These are phyloP conservation scores for Pezicula neosporulosa DNA, from an alignment of 2,329 filamentous ascomycete species.

Conservation along the genomic window DNA sequence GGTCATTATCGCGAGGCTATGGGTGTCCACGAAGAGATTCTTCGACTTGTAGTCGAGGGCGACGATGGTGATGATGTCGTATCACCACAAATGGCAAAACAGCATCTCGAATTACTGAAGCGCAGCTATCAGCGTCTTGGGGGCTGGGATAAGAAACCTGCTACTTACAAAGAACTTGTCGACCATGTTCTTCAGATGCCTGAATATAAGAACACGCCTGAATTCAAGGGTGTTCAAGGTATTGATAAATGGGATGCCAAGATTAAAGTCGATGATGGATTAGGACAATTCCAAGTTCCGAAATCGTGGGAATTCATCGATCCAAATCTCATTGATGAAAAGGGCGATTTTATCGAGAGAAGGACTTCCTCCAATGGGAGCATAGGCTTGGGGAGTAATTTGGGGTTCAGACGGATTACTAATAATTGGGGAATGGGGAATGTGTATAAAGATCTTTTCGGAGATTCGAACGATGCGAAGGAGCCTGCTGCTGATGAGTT, in stretches of 20 bases:
- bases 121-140: constrained; percentile 9
- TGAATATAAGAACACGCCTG: constrained; percentile 1
- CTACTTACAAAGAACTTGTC: constrained; percentile 12
- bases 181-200: constrained; percentile 3
- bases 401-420: not conserved
- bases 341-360: not conserved
- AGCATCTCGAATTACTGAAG: constrained; percentile 16
- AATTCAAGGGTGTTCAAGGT: not conserved
- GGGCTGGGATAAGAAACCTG: constrained; percentile 14
- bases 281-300: not conserved
- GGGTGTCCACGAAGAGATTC: constrained; percentile 11
- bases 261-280: not conserved
- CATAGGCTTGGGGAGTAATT: not conserved
- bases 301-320: not conserved
- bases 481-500: no score
- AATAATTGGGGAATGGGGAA: not conserved
- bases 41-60: constrained; percentile 8
- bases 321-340: not conserved
- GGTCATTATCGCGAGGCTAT: constrained; percentile 9
- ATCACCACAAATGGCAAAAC: not conserved
- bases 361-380: not conserved
- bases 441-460: not conserved
- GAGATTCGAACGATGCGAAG: no score
- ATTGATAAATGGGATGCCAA: not conserved
- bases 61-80: constrained; percentile 7